These are phyloP conservation scores for Kernera saxatilis DNA, from an alignment of 345 rosid genomes.

Conservation along the genomic window DNA sequence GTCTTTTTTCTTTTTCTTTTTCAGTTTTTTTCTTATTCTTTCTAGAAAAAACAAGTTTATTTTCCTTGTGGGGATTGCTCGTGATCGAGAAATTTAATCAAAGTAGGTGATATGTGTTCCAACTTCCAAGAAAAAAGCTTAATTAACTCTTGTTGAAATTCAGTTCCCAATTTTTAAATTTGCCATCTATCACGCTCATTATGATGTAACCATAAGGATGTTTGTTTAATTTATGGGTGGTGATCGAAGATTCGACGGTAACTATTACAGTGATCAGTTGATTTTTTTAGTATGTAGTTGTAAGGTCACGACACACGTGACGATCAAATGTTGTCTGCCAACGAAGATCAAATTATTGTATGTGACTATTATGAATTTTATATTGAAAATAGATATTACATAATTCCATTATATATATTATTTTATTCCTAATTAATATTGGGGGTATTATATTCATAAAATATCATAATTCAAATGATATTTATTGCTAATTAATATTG, in stretches of 20 bases:
- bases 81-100: constrained; percentile 10
- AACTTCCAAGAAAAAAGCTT: constrained; percentile 10
- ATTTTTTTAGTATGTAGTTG: background rate
- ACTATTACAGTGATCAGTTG: background rate
- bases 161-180: background rate
- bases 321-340: background rate
- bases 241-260: background rate
- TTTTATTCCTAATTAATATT: background rate
- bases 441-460: too few relatives aligned
- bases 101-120: constrained; percentile 26
- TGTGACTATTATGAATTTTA: background rate
- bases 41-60: constrained; percentile 20
- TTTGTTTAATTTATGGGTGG: background rate
- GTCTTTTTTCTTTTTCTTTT: background rate
- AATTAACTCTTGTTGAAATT: background rate
- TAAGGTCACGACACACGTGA: background rate
- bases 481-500: too few relatives aligned
- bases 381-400: background rate
- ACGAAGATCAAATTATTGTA: background rate
- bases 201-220: background rate
- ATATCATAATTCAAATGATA: too few relatives aligned
- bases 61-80: constrained; percentile 17
- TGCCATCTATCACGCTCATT: constrained; percentile 6
- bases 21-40: background rate
- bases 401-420: background rate